Base-by-base conservation (phyloP, 164 flowering plant species). In the Magnolia sinica region DNA sequence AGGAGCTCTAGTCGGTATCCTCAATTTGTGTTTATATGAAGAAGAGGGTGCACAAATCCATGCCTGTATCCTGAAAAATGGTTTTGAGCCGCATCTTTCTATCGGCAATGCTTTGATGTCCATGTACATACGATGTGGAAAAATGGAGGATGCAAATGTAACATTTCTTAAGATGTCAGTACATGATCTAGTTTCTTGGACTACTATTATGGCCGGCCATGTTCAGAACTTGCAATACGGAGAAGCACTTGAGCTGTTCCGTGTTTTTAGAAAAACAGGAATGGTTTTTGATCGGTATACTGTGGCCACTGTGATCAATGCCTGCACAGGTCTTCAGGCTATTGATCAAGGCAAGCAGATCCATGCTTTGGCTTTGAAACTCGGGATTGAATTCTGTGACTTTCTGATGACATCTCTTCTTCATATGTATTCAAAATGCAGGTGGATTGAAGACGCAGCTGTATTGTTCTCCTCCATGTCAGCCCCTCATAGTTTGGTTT, bases 101-200 rank as follows among this genome's bases (percentile, higher is more conserved):
- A 37, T 79, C 20, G 63, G 78, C 27, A 79, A 74, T 74, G 64
- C 76, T 73, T 68, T 79, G 61, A 70, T 82, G 13, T 74, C 75
- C 70, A 79, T 79, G 79, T 82, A 82, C 37, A 72, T 78, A 22
- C 76, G 76, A 64, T 82, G 84, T 59, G 81, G 81, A 52, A 77
- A 77, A 27, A 11, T 79, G 14, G 74, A 71, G 14, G 73, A 71
- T 13, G 84, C 82, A 6, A 66, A 79, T 74, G 74, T 74, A 9
- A 31, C 76, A 3, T 79, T 82, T 45, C 51, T 79, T 70, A 18
- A 24, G n/a, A 71, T 67, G 50, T 78, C 80, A 24, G 50, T 70
- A 9, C 73, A 68, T 23, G 84, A 82, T 37, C 52, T 70, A 1
- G 66, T 76, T 68, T 71, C 80, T 4, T 79, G 84, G 84, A 82